phyloP scores from a whole-genome alignment of 2,329 filamentous ascomycete species.

The Aspergillus carbonarius region DNA sequence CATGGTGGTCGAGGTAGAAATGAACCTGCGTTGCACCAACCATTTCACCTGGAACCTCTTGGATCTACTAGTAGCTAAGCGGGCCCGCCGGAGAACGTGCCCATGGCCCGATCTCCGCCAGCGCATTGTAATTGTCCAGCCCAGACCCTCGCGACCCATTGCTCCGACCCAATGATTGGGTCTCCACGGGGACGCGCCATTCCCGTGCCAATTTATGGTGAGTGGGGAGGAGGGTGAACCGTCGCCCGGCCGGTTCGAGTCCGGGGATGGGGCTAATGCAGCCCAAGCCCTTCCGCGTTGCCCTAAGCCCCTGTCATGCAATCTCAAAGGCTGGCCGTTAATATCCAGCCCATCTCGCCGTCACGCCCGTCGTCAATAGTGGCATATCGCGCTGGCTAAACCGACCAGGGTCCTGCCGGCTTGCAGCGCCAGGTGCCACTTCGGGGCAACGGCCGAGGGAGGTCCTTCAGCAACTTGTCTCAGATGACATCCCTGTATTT shows the following conservation, averaged over 20 bases:
- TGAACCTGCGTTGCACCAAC: not conserved
- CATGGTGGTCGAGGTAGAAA: not conserved
- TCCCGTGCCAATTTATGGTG: not conserved
- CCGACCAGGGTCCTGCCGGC: not conserved
- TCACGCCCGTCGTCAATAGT: not conserved
- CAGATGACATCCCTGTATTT: not conserved
- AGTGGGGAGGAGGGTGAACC: not conserved
- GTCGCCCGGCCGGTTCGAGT: not conserved
- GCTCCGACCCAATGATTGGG: no score
- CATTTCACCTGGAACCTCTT: no score
- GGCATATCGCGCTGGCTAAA: not conserved
- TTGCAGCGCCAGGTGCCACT: not conserved
- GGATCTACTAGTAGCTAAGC: no score
- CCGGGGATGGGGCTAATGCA: not conserved
- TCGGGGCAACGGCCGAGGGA: not conserved
- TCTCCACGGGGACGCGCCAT: not conserved
- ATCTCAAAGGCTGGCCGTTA: not conserved
- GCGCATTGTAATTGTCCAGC: no score
- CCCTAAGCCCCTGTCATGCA: not conserved
- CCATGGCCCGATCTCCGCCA: no score
- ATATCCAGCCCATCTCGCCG: not conserved
- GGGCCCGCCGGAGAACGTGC: no score
- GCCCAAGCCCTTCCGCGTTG: not conserved
- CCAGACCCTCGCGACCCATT: no score
- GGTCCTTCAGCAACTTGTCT: not conserved